Conservation (phyloP, 1,284 basidiomycete genomes). For the Marasmius oreades region DNA sequence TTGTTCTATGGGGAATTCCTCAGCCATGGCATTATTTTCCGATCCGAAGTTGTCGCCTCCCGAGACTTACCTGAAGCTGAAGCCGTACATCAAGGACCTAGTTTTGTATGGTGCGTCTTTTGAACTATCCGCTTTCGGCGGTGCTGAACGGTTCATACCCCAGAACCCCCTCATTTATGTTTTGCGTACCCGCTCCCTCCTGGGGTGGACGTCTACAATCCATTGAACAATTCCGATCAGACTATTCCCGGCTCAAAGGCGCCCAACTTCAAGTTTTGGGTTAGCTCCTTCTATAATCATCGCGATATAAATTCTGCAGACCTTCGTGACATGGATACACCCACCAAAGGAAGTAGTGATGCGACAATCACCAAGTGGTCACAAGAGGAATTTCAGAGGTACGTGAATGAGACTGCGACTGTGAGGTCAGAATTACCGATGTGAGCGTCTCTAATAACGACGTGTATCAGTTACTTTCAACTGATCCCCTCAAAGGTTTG, state of each 20-base stretch:
- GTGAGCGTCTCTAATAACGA: not conserved
- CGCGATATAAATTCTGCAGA: not conserved
- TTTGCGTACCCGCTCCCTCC: slow-evolving; percentile 23
- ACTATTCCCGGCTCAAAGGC: slow-evolving; percentile 4
- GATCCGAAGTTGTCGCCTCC: slow-evolving; percentile 19
- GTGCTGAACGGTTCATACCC: no score
- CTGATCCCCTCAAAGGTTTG: not conserved
- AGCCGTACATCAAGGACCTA: slow-evolving; percentile 24
- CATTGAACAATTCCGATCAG: slow-evolving; percentile 17
- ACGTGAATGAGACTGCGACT: not conserved
- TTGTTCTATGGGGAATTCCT: slow-evolving; percentile 29
- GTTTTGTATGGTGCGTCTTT: slow-evolving; percentile 27
- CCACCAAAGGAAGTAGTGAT: not conserved
- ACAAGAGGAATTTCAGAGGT: not conserved
- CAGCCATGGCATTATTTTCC: slow-evolving; percentile 23
- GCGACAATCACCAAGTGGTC: not conserved
- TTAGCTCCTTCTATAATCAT: slow-evolving; percentile 16
- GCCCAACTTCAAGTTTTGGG: slow-evolving; percentile 13
- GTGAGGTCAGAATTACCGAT: not conserved
- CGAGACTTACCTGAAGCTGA: slow-evolving; percentile 21
- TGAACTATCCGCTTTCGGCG: no score
- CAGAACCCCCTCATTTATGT: slow-evolving; percentile 27
- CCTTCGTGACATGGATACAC: not conserved
- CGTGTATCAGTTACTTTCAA: no score
- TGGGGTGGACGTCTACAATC: slow-evolving; percentile 15